Percentiles rank a stretch among this genome's conserved stretches.
Conservation (phyloP, 2,329 filamentous ascomycete genomes). For the Alternaria sp. region DNA sequence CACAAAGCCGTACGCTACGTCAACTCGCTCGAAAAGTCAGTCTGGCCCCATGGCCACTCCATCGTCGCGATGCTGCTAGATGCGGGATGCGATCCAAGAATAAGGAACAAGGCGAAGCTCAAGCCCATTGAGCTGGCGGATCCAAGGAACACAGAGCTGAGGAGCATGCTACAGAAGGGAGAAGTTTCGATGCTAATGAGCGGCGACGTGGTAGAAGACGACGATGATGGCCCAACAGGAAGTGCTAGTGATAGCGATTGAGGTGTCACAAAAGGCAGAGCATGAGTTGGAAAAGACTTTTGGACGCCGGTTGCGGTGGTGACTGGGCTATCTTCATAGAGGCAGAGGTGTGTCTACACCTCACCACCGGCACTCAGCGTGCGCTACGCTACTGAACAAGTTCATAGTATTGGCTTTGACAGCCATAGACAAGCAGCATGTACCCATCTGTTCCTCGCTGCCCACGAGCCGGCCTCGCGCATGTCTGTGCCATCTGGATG, state of each 20-base stretch:
- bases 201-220: conserved; percentile 60
- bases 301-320: conserved; percentile 1
- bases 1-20: conserved; percentile 81
- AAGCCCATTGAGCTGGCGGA: conserved; percentile 78
- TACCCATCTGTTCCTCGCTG: conserved; percentile 8
- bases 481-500: conserved; percentile 3
- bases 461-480: conserved; percentile 10
- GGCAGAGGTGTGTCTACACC: conserved; percentile 9
- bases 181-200: conserved; percentile 68
- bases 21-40: conserved; percentile 71
- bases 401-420: conserved; percentile 14
- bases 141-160: conserved; percentile 70
- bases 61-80: conserved; percentile 84
- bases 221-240: conserved; percentile 57
- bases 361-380: conserved; percentile 8
- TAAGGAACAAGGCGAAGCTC: conserved; percentile 77
- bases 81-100: conserved; percentile 72
- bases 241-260: conserved; percentile 60
- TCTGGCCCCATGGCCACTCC: conserved; percentile 71
- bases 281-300: background rate
- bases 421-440: conserved; percentile 12
- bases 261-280: conserved; percentile 8
- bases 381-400: conserved; percentile 9
- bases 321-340: conserved; percentile 14
- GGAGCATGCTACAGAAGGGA: conserved; percentile 72